Conservation (phyloP, 805 yeast species). For the Ogataea nakhonphanomensis region DNA sequence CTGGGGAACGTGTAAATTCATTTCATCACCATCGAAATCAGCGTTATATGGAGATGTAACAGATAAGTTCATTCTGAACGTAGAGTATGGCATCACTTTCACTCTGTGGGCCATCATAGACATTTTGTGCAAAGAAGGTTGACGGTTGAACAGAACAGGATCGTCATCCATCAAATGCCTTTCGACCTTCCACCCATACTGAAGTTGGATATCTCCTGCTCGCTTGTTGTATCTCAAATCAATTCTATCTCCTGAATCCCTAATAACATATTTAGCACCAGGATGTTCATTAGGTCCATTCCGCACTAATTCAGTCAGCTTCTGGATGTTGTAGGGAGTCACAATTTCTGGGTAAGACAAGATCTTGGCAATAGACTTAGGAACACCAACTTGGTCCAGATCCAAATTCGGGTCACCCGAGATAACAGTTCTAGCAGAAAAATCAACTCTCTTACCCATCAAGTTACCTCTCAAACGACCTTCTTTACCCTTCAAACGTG, state of each 20-base stretch:
- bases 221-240: constrained; percentile 95
- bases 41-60: constrained; percentile 99
- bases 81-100: constrained; percentile 97
- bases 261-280: constrained; percentile 96
- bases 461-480: constrained; percentile 97
- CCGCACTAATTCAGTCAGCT: constrained; percentile 86
- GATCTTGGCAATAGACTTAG: constrained; percentile 93
- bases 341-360: constrained; percentile 96
- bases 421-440: constrained; percentile 97
- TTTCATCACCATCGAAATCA: constrained; percentile 99
- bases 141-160: constrained; percentile 97
- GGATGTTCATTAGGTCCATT: constrained; percentile 99
- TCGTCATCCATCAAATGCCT: constrained; percentile 97
- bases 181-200: constrained; percentile 99
- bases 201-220: constrained; percentile 96
- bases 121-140: constrained; percentile 98
- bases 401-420: constrained; percentile 99
- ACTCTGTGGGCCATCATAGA: constrained; percentile 99
- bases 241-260: constrained; percentile 98
- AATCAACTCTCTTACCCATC: constrained; percentile 99
- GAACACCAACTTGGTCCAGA: constrained; percentile 98
- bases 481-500: constrained; percentile 99
- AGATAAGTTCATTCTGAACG: constrained; percentile 92
- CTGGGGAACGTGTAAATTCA: constrained; percentile 99
- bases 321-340: constrained; percentile 94